Evolutionary conservation across 352 stramenopile species (phyloP), one percentile per base, ranked within the genome.

Genomic region (Phytophthora aleatoria): DNA sequence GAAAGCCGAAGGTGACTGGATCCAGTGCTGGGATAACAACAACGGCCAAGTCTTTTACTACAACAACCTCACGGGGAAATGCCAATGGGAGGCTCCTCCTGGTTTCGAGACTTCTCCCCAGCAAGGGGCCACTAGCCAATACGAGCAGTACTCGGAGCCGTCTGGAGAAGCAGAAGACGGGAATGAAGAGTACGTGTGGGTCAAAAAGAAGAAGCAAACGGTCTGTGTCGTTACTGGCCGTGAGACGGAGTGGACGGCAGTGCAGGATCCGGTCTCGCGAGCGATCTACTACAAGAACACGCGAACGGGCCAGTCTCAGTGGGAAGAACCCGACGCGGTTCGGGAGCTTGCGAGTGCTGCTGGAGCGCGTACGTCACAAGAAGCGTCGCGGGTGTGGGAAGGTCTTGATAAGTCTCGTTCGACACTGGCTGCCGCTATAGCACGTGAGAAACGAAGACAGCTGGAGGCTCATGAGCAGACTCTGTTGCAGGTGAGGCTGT

Each of bases 231-330:
- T 85, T 12, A 82, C 78, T 10, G 71, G 81, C 20, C 81, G 73
- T 36, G 67, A 81, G 26, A 83, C 74, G 30, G 81, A 90, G 50
- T 90, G 81, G 81, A 83, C 69, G 24, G 76, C 78, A 12, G 81
- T 90, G 7, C 81, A 88, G 56, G 81, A 90, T 49, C 76, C 78
- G 3, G 54, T 64, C 1, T 85, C 74, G 12, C 70, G 74, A 26
- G 81, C 81, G 3, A 87, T 90, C 16, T 90, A 90, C 71, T 90
- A 90, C 76, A 85, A 87, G 56, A 90, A 90, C 66, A 85, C 71
- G 2, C 73, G 76, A 38, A 90, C 81, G 9, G 81, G 81, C 26
- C 76, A 90, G 39, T 85, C 81, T 0, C 81, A 90, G 39, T 90
- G 81, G 81, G 81, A 90, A 64, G 81, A 90, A 30, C 81, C 81